Evolutionary conservation across 768 basidiomycete species (phyloP), one percentile per base, ranked within the genome.

Genomic region (Tricholoma hemisulphureum): DNA sequence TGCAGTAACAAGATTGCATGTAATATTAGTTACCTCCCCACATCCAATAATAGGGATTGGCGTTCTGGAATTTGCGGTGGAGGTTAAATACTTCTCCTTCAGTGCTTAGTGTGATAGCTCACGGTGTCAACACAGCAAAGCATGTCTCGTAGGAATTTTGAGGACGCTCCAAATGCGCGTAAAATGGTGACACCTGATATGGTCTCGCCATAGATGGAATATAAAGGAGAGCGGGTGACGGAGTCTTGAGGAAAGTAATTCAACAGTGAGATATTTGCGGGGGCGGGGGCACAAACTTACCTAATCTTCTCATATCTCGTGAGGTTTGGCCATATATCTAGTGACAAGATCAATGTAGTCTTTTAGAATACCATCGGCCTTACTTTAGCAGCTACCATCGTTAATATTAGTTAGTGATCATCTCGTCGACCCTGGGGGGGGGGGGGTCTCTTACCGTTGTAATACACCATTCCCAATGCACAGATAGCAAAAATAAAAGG

Each of bases 11-110:
- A 21, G 24, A 4, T 37, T 9, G n/a, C 10, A 10, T 32, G 24
- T 39, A 23, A 53, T 63, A 76, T 53, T 3, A 14, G 37, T 34
- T 68, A 89, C 86, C 86, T 75, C 86, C 89, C 91, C 90, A 94
- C 82, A 90, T 88, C 94, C 94, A 95, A 66, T 90, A 93, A 68
- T 85, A 89, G 3, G 91, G 91, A 66, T 84, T 91, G 14, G 84
- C 65, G 58, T 80, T 82, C 78, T 81, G 55, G 21, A 2, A 26
- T 54, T 14, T 2, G 31, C 16, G 18, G 35, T 59, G 59, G 10
- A 54, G 14, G 23, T 41, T 26, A 10, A 18, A n/a, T 10, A 20
- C 6, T 16, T 53, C 8, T 26, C 16, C 23, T 20, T 23, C 13
- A 5, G 21, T 11, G 49, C 51, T 37, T 4, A 8, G 57, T 35